Base-by-base conservation (phyloP, 1,284 basidiomycete genomes). In the Fomitopsis betulina region DNA sequence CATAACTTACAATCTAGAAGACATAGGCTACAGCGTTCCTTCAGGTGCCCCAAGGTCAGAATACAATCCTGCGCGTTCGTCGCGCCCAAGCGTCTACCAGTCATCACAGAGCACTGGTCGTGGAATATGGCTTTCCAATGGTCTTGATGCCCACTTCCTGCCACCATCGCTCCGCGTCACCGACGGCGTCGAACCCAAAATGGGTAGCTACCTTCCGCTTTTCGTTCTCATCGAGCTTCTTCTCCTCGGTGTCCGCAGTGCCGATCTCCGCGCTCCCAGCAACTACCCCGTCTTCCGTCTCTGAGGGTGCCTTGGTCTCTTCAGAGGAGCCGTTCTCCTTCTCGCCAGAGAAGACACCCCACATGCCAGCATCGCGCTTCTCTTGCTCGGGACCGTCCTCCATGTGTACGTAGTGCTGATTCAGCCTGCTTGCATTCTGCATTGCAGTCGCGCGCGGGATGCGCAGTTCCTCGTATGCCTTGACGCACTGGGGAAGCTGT, bases 321-420 rank as follows among this genome's bases (percentile, higher is more conserved):
- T 21, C 42, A 5, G 19, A 7, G 2, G 42, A 21, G 45, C 25
- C 45, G 23, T 30, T 30, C 32, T 51, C 33, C 32, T 51, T 51
- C 49, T 51, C 49, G 5, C 49, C 49, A 6, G 49, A 51, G 32
- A 51, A 51, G 17, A 51, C 33, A 32, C 35, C 35, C 49, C 49
- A 51, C 15, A 51, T 51, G n/a, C 49, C 49, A 7, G 49, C 63
- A 59, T 86, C 84, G 17, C 85, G 74, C 38, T 67, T 68, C 53
- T 75, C 67, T 59, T 87, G 85, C 54, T 77, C 79, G 1, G 77
- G 77, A 0, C 84, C 82, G 58, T 85, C 84, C 0, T 72, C 72
- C 0, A 84, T 65, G 64, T 86, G 83, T 68, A 84, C 84, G 33
- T 79, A 76, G 51, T 72, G 65, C 60, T 82, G 80, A 62, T 84